These are phyloP conservation scores for Metschnikowia reukaufii DNA, from an alignment of 805 yeast species.

Conservation along the genomic window DNA sequence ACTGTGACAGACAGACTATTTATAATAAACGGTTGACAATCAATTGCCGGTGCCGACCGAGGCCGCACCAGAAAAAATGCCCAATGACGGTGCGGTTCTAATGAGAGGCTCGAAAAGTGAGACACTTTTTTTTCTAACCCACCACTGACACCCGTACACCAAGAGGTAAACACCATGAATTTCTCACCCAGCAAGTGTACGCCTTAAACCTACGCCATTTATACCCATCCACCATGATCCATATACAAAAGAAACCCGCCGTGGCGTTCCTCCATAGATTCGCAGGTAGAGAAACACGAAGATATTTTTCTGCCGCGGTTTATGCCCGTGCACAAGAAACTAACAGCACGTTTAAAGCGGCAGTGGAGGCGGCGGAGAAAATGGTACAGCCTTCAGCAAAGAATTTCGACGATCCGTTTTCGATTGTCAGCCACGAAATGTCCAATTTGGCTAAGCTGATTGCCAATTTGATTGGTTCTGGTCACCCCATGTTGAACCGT, in stretches of 20 bases:
- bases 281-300: conserved; percentile 3
- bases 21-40: too few species aligned
- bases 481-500: conserved; percentile 88
- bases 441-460: conserved; percentile 82
- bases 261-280: conserved; percentile 9
- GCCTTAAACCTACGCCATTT: neutral
- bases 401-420: conserved; percentile 75
- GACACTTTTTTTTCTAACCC: neutral
- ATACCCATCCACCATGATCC: conserved; percentile 1
- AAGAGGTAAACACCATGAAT: neutral
- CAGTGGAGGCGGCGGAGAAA: conserved; percentile 70
- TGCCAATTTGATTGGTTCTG: conserved; percentile 83
- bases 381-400: conserved; percentile 53
- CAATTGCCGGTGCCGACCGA: too few species aligned
- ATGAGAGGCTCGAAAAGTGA: too few species aligned
- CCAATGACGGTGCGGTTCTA: too few species aligned
- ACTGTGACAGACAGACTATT: too few species aligned
- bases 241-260: conserved; percentile 11
- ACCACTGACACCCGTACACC: neutral
- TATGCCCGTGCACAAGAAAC: conserved; percentile 2
- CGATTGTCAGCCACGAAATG: conserved; percentile 92
- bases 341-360: conserved; percentile 42
- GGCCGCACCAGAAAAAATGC: too few species aligned
- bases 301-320: conserved; percentile 2
- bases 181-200: neutral